Conservation (phyloP, 306 rosid genomes). For the Ormosia emarginata region DNA sequence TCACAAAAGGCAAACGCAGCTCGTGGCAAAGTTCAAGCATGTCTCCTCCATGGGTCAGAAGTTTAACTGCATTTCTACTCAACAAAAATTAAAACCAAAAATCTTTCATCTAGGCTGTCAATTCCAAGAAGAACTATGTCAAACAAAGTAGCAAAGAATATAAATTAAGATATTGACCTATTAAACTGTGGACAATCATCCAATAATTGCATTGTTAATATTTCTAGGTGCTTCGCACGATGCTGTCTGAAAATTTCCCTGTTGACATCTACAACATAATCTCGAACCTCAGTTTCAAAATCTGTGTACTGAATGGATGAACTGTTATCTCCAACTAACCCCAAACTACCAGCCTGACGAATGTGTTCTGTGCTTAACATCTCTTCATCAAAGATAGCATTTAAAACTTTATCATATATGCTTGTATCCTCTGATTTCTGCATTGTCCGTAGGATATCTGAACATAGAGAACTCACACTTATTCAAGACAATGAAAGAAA, state of each 20-base stretch:
- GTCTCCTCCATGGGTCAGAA: slow-evolving; percentile 90
- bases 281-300: slow-evolving; percentile 76
- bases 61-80: slow-evolving; percentile 85
- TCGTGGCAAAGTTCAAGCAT: slow-evolving; percentile 92
- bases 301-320: slow-evolving; percentile 65
- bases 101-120: slow-evolving; percentile 16
- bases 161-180: slow-evolving; percentile 48
- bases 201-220: slow-evolving; percentile 63
- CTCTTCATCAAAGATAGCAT: slow-evolving; percentile 85
- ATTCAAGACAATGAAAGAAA: slow-evolving; percentile 25
- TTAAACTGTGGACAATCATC: slow-evolving; percentile 69
- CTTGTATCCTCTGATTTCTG: slow-evolving; percentile 81
- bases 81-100: slow-evolving; percentile 31
- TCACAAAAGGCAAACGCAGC: slow-evolving; percentile 81
- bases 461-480: slow-evolving; percentile 24
- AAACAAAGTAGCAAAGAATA: slow-evolving; percentile 18
- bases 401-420: slow-evolving; percentile 77
- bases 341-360: slow-evolving; percentile 47
- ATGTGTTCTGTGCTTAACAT: slow-evolving; percentile 54
- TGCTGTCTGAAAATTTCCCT: slow-evolving; percentile 77
- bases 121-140: not conserved
- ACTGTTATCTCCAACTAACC: slow-evolving; percentile 41
- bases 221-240: slow-evolving; percentile 85
- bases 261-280: slow-evolving; percentile 64
- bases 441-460: slow-evolving; percentile 84